Evolutionary conservation across 805 yeast species (phyloP).

Genomic region (Starmera quercuum): DNA sequence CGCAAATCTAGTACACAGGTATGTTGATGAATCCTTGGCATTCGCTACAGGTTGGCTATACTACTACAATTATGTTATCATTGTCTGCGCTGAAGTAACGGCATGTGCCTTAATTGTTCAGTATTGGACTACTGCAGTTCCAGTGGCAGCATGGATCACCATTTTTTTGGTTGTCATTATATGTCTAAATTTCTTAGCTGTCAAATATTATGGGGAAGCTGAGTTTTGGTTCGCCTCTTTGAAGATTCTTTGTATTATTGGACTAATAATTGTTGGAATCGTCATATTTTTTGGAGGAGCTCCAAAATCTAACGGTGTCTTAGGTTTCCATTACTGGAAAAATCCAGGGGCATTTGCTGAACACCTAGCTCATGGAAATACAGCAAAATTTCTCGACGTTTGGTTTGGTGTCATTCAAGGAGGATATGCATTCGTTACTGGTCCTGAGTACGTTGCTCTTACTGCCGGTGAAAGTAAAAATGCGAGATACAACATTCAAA

Average conservation of each 20-base stretch:
- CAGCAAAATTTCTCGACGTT: constrained; percentile 55
- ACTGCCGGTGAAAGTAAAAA: constrained; percentile 47
- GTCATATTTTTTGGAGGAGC: constrained; percentile 58
- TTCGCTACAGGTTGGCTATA: constrained; percentile 40
- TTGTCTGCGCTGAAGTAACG: constrained; percentile 36
- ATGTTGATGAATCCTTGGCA: constrained; percentile 39
- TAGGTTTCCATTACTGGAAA: constrained; percentile 58
- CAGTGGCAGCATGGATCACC: constrained; percentile 38
- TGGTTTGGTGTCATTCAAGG: constrained; percentile 53
- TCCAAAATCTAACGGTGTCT: constrained; percentile 38
- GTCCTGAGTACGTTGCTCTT: constrained; percentile 52
- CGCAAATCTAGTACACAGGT: constrained; percentile 45
- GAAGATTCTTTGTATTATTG: constrained; percentile 59
- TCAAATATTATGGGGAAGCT: constrained; percentile 38
- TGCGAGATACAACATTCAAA: constrained; percentile 51
- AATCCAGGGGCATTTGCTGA: constrained; percentile 44
- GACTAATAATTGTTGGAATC: constrained; percentile 49
- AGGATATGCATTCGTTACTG: constrained; percentile 52
- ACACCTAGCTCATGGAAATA: constrained; percentile 27
- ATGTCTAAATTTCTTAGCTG: constrained; percentile 27
- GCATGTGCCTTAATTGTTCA: constrained; percentile 40
- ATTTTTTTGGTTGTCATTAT: constrained; percentile 30
- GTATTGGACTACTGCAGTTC: constrained; percentile 34
- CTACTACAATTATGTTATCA: constrained; percentile 32
- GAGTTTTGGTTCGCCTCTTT: constrained; percentile 50